Percentiles rank a stretch among this genome's conserved stretches.
These are phyloP conservation scores for Amanita molliuscula DNA, from an alignment of 768 basidiomycete species.

Conservation along the genomic window DNA sequence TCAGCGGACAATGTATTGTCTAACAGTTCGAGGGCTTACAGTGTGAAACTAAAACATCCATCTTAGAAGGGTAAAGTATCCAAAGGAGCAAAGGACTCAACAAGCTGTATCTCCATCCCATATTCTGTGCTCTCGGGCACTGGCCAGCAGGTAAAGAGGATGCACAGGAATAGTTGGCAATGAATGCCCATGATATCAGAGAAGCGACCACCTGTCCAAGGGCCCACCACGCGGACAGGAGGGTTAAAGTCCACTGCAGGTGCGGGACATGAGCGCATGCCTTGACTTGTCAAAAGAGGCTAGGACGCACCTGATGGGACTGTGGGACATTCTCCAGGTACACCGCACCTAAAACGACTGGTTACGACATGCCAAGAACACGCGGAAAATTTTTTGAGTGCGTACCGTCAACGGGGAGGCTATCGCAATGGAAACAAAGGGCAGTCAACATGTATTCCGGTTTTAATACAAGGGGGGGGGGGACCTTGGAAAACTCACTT, in stretches of 20 bases:
- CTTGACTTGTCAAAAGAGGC: neutral
- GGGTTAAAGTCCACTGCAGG: slow-evolving; percentile 39
- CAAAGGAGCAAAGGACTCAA: slow-evolving; percentile 18
- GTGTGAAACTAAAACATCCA: slow-evolving; percentile 21
- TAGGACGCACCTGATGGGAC: slow-evolving; percentile 24
- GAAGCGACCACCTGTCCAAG: slow-evolving; percentile 40
- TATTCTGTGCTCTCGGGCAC: slow-evolving; percentile 38
- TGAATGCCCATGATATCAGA: slow-evolving; percentile 44
- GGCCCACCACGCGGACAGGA: slow-evolving; percentile 50
- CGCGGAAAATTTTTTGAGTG: neutral
- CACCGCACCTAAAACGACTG: slow-evolving; percentile 22
- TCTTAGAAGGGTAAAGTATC: neutral
- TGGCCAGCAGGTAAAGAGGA: slow-evolving; percentile 20
- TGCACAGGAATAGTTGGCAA: slow-evolving; percentile 42
- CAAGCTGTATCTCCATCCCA: slow-evolving; percentile 53
- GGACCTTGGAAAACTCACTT: slow-evolving; percentile 23
- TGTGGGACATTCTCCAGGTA: slow-evolving; percentile 34
- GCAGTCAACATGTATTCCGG: neutral
- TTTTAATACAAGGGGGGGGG: slow-evolving; percentile 10
- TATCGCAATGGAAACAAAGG: too few relatives aligned
- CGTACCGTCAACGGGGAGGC: slow-evolving; percentile 38
- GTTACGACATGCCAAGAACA: neutral
- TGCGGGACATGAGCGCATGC: slow-evolving; percentile 13
- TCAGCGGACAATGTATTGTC: neutral
- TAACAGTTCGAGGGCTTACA: slow-evolving; percentile 19